These are phyloP conservation scores for Mycosphaerella arachidis DNA, from an alignment of 2,329 filamentous ascomycete genomes.

Conservation along the genomic window DNA sequence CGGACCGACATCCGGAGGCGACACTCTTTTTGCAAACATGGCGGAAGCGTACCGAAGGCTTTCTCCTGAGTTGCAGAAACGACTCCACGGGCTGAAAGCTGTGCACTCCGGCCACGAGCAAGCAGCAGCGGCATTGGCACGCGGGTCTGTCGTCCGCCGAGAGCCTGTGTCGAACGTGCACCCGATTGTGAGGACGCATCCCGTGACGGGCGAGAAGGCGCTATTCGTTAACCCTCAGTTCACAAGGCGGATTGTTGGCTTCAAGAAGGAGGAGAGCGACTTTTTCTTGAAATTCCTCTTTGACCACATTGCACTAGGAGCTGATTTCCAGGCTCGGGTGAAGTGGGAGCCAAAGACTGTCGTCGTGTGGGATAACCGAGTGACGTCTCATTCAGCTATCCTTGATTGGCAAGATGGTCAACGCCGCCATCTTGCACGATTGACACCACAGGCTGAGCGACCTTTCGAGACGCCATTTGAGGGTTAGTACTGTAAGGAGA, in stretches of 20 bases:
- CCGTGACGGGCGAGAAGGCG: conserved; percentile 74
- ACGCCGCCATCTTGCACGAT: conserved; percentile 71
- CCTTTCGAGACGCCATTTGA: conserved; percentile 63
- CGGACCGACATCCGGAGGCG: conserved; percentile 68
- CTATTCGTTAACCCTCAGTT: conserved; percentile 82
- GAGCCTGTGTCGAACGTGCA: conserved; percentile 72
- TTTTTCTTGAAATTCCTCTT: conserved; percentile 71
- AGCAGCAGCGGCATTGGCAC: conserved; percentile 61
- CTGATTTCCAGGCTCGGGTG: conserved; percentile 69
- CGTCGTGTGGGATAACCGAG: conserved; percentile 23
- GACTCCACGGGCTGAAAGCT: conserved; percentile 74
- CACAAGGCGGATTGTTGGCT: conserved; percentile 73
- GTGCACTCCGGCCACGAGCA: conserved; percentile 79
- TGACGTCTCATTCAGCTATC: conserved; percentile 61
- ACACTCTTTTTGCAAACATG: conserved; percentile 77
- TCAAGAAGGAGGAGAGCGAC: conserved; percentile 84
- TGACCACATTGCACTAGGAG: conserved; percentile 66
- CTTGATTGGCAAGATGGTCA: conserved; percentile 78
- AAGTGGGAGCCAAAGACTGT: conserved; percentile 23
- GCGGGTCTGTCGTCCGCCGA: conserved; percentile 67
- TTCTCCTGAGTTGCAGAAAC: conserved; percentile 71
- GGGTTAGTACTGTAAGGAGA: conserved; percentile 17
- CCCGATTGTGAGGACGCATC: conserved; percentile 76
- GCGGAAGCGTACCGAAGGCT: conserved; percentile 77
- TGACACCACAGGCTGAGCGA: conserved; percentile 76